These are phyloP conservation scores for Phyllosticta citrichinensis DNA, from an alignment of 2,329 filamentous ascomycete species.

Conservation along the genomic window DNA sequence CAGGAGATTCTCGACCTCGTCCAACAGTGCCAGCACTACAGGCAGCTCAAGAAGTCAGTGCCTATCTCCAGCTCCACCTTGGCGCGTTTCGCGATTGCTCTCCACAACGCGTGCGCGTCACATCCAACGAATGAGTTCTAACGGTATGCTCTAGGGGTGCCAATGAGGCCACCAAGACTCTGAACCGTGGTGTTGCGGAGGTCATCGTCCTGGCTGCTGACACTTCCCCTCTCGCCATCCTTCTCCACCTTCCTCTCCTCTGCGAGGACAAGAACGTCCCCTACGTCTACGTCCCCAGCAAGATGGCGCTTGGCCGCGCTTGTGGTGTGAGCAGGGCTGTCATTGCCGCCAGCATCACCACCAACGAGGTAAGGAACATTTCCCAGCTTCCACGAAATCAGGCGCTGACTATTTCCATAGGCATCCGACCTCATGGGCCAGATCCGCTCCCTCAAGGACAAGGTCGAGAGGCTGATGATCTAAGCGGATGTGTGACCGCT, in stretches of 20 bases:
- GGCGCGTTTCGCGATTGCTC: conserved; percentile 42
- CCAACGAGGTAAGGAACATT: conserved; percentile 32
- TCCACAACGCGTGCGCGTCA: neutral
- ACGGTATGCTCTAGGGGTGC: conserved; percentile 77
- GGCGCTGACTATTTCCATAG: neutral
- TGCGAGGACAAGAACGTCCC: conserved; percentile 72
- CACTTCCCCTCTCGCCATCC: conserved; percentile 73
- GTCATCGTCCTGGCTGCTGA: conserved; percentile 84
- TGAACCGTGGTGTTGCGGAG: conserved; percentile 85
- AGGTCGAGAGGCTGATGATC: conserved; percentile 92
- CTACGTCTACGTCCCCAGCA: conserved; percentile 67
- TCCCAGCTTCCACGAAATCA: neutral
- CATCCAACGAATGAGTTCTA: neutral
- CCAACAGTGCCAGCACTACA: conserved; percentile 16
- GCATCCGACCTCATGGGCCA: conserved; percentile 65
- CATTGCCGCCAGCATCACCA: conserved; percentile 80
- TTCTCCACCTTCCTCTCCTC: conserved; percentile 65
- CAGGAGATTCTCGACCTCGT: conserved; percentile 36
- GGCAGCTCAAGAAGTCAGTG: conserved; percentile 14
- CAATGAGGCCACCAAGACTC: conserved; percentile 69
- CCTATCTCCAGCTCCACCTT: neutral
- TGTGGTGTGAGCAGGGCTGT: conserved; percentile 83
- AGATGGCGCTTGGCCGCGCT: conserved; percentile 79
- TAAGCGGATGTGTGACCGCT: conserved; percentile 29
- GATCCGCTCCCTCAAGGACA: conserved; percentile 83